A percentile compares a stretch with the other conserved stretches of the same genome.
Conservation (phyloP, 2,329 filamentous ascomycete genomes). For the Septoria linicola region DNA sequence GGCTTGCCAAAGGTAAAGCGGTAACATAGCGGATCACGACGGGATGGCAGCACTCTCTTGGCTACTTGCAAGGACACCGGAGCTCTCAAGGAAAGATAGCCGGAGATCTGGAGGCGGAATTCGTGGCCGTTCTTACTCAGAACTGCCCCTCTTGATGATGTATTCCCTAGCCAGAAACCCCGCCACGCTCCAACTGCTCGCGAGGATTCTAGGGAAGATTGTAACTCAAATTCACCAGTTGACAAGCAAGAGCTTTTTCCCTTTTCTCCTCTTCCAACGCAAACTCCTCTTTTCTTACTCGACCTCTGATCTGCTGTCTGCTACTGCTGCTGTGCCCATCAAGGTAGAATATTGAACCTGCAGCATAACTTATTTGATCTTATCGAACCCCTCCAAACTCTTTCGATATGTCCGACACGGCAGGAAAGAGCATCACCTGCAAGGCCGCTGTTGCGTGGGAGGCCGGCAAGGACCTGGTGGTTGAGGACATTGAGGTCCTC, state of each 20-base stretch:
- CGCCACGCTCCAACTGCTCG: conserved; percentile 3
- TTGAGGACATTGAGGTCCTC: conserved; percentile 90
- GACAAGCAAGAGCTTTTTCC: conserved; percentile 9
- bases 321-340: conserved; percentile 6
- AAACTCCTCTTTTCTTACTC: conserved; percentile 3
- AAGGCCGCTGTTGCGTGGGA: conserved; percentile 92
- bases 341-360: conserved; percentile 9
- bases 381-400: neutral
- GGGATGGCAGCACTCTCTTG: too few relatives aligned
- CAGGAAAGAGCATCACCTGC: conserved; percentile 85
- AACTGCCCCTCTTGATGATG: conserved; percentile 11
- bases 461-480: conserved; percentile 80
- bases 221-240: conserved; percentile 13
- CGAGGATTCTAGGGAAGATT: conserved; percentile 7
- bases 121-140: neutral
- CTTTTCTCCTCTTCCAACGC: conserved; percentile 7
- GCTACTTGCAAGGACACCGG: conserved; percentile 4
- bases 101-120: conserved; percentile 9
- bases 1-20: conserved; percentile 7
- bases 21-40: conserved; percentile 14
- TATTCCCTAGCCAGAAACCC: conserved; percentile 6
- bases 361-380: neutral
- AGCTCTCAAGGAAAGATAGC: conserved; percentile 1
- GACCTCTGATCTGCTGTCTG: neutral
- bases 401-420: conserved; percentile 51